Conservation (phyloP, 2,329 filamentous ascomycete species). For the Fusarium caatingaense region DNA sequence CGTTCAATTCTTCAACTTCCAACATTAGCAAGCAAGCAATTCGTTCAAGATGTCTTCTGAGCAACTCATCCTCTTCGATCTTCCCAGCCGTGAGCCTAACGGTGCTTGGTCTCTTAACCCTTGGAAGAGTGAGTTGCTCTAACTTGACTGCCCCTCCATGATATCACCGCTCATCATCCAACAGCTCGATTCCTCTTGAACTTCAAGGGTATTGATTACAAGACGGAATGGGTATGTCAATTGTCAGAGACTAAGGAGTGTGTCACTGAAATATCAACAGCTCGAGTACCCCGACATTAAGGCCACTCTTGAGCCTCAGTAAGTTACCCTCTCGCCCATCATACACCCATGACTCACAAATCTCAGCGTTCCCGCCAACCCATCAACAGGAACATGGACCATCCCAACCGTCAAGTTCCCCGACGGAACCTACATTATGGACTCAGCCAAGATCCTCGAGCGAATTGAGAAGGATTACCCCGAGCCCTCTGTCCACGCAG, state of each 20-base stretch:
- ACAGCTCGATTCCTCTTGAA: constrained; percentile 73
- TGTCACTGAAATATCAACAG: constrained; percentile 41
- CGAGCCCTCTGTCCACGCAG: constrained; percentile 66
- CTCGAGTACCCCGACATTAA: constrained; percentile 75
- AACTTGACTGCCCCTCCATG: neutral
- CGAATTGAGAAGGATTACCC: constrained; percentile 70
- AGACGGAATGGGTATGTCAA: constrained; percentile 68
- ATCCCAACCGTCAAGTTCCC: constrained; percentile 66
- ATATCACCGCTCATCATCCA: constrained; percentile 2
- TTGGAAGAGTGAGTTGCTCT: constrained; percentile 69
- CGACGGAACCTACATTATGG: constrained; percentile 71
- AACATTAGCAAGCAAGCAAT: neutral
- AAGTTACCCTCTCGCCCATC: constrained; percentile 31
- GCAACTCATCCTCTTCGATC: constrained; percentile 69
- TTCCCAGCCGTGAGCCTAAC: constrained; percentile 64
- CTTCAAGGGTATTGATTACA: constrained; percentile 74
- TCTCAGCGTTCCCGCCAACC: constrained; percentile 36
- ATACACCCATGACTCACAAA: constrained; percentile 2
- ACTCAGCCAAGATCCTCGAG: constrained; percentile 69
- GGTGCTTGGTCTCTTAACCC: constrained; percentile 74
- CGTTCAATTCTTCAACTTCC: neutral
- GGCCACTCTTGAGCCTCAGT: constrained; percentile 66
- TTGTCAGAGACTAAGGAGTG: accelerated
- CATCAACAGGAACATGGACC: constrained; percentile 42
- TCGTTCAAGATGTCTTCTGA: constrained; percentile 46